Base-by-base conservation (phyloP, 2,329 filamentous ascomycete genomes). In the Colletotrichum sp. region DNA sequence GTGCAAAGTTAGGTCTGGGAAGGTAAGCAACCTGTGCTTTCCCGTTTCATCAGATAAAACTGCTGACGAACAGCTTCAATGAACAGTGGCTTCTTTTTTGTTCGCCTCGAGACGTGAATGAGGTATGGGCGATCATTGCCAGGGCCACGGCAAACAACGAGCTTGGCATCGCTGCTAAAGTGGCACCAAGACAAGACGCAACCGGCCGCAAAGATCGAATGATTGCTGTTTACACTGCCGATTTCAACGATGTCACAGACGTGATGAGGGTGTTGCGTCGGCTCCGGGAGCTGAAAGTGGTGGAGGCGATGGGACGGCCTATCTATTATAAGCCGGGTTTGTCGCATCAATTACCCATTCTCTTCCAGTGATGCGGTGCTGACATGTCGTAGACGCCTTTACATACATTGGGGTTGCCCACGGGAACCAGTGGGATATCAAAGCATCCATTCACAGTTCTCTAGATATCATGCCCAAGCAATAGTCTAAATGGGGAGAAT, bases 261-360 rank as follows among this genome's bases (percentile, higher is more conserved):
- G 90, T 97, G 8, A 88, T 87, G 32, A 89, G 94, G 58, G 94
- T 97, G 6, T 85, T 96, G 52, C 81, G 87, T 74, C 89, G 87
- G 78, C 83, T 97, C 76, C 88, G 89, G 66, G 87, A 92, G 71
- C 85, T 96, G 74, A 91, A 89, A 9, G 84, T 97, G 48, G 87
- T 93, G 66, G 86, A 86, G 39, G 75, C 82, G 25, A 84, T 78
- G 65, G 83, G 83, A 6, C 86, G 85, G 61, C 85, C 87, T 1
- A 92, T 97, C 66, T 96, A 95, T 82, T 98, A 97, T 86, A 97
- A 97, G 81, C 90, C 90, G 79, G 93, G 94, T 89, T 10, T 16
- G 34, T 64, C 22, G n/a, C 61, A 27, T 25, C 8, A 39, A 64
- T 18, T 18, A 64, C 43, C 43, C 43, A 18, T 48, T n/a, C 18